Percentiles rank a stretch among this genome's conserved stretches.
phyloP scores from a whole-genome alignment of 176 grass and related monocot species.

The Oryza punctata region DNA sequence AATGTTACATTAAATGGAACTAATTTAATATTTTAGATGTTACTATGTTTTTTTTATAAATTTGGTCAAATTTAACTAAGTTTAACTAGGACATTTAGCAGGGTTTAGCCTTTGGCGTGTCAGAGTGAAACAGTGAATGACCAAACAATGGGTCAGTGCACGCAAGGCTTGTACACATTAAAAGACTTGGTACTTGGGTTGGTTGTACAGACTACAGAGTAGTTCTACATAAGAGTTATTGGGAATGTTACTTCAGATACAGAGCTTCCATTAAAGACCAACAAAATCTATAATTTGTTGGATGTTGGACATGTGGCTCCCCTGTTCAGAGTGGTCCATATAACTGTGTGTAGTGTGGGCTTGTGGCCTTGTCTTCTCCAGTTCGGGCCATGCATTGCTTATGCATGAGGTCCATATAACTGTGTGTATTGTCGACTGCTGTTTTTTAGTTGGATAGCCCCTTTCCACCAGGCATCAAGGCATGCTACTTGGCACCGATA shows the following conservation, averaged over 20 bases:
- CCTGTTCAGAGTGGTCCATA: not conserved
- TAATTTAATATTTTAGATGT: too few species aligned
- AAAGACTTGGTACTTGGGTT: not conserved
- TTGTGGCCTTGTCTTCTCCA: not conserved
- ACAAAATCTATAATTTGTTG: not conserved
- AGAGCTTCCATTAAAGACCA: not conserved
- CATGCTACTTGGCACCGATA: not conserved
- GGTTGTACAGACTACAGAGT: not conserved
- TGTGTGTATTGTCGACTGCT: not conserved
- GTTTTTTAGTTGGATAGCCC: not conserved
- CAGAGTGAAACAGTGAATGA: not conserved
- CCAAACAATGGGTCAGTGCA: slow-evolving; percentile 3
- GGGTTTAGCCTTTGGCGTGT: slow-evolving; percentile 25
- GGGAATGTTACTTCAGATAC: not conserved
- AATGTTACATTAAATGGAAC: too few species aligned
- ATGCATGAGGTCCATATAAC: slow-evolving; percentile 15
- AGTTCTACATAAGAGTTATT: not conserved
- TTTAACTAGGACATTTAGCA: too few species aligned
- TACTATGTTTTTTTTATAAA: too few species aligned
- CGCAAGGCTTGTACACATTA: slow-evolving; percentile 3
- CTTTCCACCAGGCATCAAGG: not conserved
- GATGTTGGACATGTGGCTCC: not conserved
- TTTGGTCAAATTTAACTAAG: too few species aligned
- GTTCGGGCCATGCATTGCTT: slow-evolving; percentile 14
- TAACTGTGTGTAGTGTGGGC: not conserved